These are phyloP conservation scores for Aspergillus olivimuriae DNA, from an alignment of 495 filamentous ascomycete genomes.

Conservation along the genomic window DNA sequence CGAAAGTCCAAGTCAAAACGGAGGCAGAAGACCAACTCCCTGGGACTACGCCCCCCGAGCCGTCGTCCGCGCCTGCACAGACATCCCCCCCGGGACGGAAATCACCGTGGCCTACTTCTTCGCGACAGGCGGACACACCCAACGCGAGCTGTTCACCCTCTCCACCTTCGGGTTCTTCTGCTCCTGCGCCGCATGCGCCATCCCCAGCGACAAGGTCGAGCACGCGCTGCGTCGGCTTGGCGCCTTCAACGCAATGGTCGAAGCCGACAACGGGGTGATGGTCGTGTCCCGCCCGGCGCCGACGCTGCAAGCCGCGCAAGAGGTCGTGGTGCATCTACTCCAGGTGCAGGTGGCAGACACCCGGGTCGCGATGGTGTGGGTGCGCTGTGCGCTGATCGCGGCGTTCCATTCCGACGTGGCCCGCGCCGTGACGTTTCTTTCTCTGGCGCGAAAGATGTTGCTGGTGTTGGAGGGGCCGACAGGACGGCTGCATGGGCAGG, in stretches of 20 bases:
- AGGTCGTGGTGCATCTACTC: not conserved
- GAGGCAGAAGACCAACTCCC: not conserved
- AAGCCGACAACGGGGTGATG: not conserved
- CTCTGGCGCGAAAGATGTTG: not conserved
- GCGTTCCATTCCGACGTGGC: slow-evolving; percentile 13
- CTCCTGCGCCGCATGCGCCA: slow-evolving; percentile 7
- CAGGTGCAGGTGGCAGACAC: not conserved
- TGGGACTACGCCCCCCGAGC: not conserved
- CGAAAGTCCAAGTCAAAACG: too few species aligned
- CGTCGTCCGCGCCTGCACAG: slow-evolving; percentile 7
- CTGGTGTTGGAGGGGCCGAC: not conserved
- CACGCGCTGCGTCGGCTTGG: not conserved
- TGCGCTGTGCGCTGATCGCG: slow-evolving; percentile 12
- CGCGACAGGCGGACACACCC: not conserved
- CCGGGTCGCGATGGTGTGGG: slow-evolving; percentile 7
- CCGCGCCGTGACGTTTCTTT: slow-evolving; percentile 9
- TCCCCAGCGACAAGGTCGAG: not conserved
- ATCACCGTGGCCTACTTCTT: slow-evolving; percentile 17
- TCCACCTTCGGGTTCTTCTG: slow-evolving; percentile 5
- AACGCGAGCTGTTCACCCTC: not conserved
- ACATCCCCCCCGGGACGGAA: slow-evolving; percentile 18
- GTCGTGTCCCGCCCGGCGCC: slow-evolving; percentile 1
- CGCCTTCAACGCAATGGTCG: not conserved
- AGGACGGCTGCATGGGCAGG: not conserved
- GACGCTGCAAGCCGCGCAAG: slow-evolving; percentile 3